Evolutionary conservation across 768 basidiomycete genomes (phyloP), one percentile per base, ranked within the genome.

Genomic region (Tulasnella sp.): DNA sequence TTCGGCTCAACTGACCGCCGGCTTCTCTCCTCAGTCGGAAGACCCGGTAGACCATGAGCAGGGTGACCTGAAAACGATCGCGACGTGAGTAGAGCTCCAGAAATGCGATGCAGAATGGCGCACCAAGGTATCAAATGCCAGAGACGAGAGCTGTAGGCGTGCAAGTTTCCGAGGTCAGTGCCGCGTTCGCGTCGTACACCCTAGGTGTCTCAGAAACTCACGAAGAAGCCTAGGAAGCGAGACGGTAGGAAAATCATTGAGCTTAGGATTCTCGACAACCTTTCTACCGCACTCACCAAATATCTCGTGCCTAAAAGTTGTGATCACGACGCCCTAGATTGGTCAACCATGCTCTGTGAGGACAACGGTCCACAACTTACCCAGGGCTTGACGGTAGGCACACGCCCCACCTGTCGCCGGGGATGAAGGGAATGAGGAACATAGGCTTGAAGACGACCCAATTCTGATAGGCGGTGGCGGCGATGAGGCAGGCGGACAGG

Each of bases 361-460:
- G 5, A n/a, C 24, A 54, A 42, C 41, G 24, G 74, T 24, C 16
- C 22, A 69, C 46, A 41, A 48, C 79, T 48, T 34, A 80, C 79
- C 72, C 72, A 7, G 44, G 40, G 44, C 41, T 54, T 20, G 50
- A 50, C 6, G 79, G 79, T 14, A 80, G 14, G 46, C 79, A 80
- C 4, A 72, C 69, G n/a, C 79, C 79, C 9, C 3, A 37, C 7
- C 69, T 75, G n/a, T 34, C 42, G 24, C 16, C 40, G 22, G 79
- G 40, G 28, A 80, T 7, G 72, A 80, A 80, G 1, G 79, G 72
- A 11, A 80, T 28, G 69, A 80, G 64, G 11, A 48, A 18, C 79
- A 80, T 74, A 0, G 79, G 79, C 46, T 46, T 40, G 72, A 80
- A 80, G 24, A 80, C 74, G 31, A 80, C 79, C 79, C 79, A 80